Evolutionary conservation across 345 rosid genomes (phyloP).

Genomic region (Syzygium aqueum): DNA sequence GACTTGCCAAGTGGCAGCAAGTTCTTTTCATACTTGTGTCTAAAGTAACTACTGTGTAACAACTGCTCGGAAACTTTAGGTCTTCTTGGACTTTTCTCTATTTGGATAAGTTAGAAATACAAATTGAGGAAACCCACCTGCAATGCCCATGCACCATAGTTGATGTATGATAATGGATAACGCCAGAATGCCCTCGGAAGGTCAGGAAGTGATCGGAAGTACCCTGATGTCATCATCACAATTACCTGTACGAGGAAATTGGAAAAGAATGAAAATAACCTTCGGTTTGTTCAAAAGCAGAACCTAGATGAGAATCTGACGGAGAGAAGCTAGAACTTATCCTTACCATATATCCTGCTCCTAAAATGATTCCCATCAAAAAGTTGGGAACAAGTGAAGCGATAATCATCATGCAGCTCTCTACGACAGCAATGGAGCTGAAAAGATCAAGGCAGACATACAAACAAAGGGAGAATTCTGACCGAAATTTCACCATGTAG

Average conservation of each 20-base stretch:
- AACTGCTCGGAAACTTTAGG: not conserved
- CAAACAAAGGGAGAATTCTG: constrained; percentile 53
- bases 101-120: not conserved
- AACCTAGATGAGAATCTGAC: not conserved
- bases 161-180: constrained; percentile 10
- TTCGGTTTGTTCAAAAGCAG: not conserved
- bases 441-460: constrained; percentile 76
- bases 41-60: not conserved
- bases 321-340: not conserved
- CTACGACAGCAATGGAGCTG: constrained; percentile 77
- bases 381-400: constrained; percentile 87
- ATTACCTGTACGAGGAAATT: not conserved
- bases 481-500: constrained; percentile 74
- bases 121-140: not conserved
- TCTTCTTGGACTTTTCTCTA: not conserved
- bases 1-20: not conserved
- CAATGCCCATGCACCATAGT: constrained; percentile 10
- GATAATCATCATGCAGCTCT: constrained; percentile 95
- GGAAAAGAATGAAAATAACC: not conserved
- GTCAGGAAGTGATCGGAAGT: constrained; percentile 2
- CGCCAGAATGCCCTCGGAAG: constrained; percentile 14
- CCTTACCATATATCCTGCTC: constrained; percentile 58
- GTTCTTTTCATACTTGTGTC: not conserved
- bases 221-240: constrained; percentile 13
- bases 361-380: constrained; percentile 84